Base-by-base conservation (phyloP, 176 grass and related monocot species). In the Stipa capillata region DNA sequence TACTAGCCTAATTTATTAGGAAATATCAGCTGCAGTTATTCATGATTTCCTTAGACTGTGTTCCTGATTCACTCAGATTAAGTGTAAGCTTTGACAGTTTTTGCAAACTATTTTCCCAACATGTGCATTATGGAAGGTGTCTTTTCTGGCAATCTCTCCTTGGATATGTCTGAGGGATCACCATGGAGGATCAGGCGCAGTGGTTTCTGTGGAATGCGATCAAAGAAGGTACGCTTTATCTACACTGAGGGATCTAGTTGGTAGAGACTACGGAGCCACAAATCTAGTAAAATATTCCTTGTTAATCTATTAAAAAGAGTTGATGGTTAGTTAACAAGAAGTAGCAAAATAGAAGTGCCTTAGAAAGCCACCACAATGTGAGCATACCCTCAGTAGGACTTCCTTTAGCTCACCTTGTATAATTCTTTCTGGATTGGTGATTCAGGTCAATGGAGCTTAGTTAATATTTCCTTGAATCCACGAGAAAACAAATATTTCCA, bases 141-240 rank as follows among this genome's bases (percentile, higher is more conserved):
- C 47, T 99, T 99, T 82, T 95, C 88, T 34, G 92, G 92, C 47
- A 98, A 84, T 72, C 96, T 98, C 84, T 98, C 96, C 31, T 71
- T 85, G 43, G 96, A 95, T 87, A 84, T 98, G 82, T 73, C 74
- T 0, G 81, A 99, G 34, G 82, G 54, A 24, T 95, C 96, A 64
- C 60, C 89, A 79, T 95, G 92, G 92, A 95, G 69, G 72, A 93
- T 99, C 73, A 91, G 88, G 15, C 77, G 88, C 47, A 91, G 92
- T 89, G 92, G 96, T 85, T 99, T 99, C 61, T 99, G 96, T 8
- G 96, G 92, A 65, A 95, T 99, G 92, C 85, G 96, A 36, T 95
- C 96, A 62, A 99, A 93, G 83, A 99, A 94, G 90, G 96, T 94
- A 85, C 7, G 18, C 24, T 48, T 0, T 82, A 13, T 72, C 42